Conservation (phyloP, 345 rosid genomes). For the Eucalyptus curtisii region DNA sequence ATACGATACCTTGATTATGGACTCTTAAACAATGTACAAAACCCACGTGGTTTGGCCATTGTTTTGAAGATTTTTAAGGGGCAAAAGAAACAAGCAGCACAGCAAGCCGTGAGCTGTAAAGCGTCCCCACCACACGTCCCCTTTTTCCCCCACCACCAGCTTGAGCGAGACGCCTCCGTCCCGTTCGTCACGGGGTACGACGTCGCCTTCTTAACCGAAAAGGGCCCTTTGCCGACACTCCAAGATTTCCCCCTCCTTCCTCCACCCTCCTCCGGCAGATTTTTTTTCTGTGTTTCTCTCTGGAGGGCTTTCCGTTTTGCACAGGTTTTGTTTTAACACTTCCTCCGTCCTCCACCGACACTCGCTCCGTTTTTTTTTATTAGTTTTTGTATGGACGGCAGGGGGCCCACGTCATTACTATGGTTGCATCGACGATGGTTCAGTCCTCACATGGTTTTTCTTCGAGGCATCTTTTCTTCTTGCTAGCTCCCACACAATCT, state of each 20-base stretch:
- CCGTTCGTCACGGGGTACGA: not conserved
- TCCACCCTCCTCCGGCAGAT: not conserved
- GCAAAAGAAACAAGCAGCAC: not conserved
- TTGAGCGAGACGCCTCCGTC: not conserved
- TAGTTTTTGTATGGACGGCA: not conserved
- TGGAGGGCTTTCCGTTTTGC: not conserved
- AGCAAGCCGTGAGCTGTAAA: not conserved
- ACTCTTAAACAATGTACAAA: fast-evolving
- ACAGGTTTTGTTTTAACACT: not conserved
- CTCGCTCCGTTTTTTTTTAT: not conserved
- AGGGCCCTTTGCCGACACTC: not conserved
- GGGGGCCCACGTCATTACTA: not conserved
- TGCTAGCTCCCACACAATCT: fast-evolving
- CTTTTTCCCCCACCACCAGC: not conserved
- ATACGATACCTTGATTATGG: not conserved
- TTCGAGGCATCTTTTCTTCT: not conserved
- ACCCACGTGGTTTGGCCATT: not conserved
- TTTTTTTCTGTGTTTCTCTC: fast-evolving
- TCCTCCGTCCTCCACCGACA: not conserved
- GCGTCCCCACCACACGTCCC: not conserved
- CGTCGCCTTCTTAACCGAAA: not conserved
- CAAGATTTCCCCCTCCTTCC: not conserved
- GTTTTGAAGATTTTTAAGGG: not conserved
- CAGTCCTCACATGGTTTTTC: not conserved
- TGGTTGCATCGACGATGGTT: not conserved